phyloP scores from a whole-genome alignment of 768 basidiomycete species.

The Naganishia randhawae region DNA sequence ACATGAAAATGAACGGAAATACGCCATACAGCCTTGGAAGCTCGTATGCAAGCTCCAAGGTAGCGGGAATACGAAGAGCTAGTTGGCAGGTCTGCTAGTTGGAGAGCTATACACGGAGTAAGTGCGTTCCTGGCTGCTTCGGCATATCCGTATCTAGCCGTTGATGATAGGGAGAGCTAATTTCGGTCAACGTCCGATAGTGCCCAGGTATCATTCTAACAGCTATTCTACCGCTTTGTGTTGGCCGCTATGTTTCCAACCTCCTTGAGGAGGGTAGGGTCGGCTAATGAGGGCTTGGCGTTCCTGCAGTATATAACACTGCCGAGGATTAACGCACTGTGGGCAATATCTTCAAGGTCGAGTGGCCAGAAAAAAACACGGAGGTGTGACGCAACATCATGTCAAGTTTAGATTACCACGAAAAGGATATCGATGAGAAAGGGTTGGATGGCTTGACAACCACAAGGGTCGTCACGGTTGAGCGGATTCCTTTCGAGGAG shows the following conservation, averaged over 20 bases:
- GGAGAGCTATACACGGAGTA: too few relatives aligned
- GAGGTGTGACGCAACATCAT: too few relatives aligned
- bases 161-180: not conserved
- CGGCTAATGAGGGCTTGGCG: not conserved
- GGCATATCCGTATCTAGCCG: not conserved
- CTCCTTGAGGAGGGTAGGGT: too few relatives aligned
- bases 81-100: too few relatives aligned
- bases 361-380: too few relatives aligned
- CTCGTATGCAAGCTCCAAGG: too few relatives aligned
- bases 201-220: too few relatives aligned
- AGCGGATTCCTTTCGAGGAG: not conserved
- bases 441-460: not conserved
- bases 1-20: not conserved
- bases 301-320: not conserved
- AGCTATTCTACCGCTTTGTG: not conserved
- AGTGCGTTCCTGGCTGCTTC: not conserved
- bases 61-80: too few relatives aligned
- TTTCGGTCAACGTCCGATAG: not conserved
- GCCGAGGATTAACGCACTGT: not conserved
- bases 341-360: too few relatives aligned
- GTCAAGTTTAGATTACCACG: not conserved
- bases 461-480: not conserved
- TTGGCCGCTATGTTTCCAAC: not conserved
- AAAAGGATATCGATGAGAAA: slow-evolving; percentile 1
- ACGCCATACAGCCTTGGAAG: not conserved